Evolutionary conservation across 495 filamentous ascomycete species (phyloP).

Genomic region (Haplographium delicatum): DNA sequence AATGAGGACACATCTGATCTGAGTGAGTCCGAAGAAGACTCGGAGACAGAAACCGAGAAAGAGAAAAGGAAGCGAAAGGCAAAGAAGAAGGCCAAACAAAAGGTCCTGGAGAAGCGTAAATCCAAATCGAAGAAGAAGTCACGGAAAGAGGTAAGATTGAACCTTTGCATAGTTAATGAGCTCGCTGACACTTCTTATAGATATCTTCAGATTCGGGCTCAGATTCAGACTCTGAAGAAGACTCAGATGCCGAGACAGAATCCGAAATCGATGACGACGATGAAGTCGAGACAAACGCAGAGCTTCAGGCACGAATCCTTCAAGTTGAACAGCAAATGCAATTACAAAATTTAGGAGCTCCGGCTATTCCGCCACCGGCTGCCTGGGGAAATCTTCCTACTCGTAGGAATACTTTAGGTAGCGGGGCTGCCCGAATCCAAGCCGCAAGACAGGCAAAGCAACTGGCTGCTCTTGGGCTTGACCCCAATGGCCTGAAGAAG

Average conservation of each 20-base stretch:
- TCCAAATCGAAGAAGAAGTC: conserved; percentile 24
- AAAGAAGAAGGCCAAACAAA: conserved; percentile 33
- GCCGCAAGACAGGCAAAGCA: conserved; percentile 16
- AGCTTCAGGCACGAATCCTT: conserved; percentile 18
- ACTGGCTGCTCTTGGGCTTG: conserved; percentile 19
- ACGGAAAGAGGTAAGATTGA: conserved; percentile 15
- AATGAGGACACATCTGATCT: conserved; percentile 21
- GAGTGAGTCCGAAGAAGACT: conserved; percentile 24
- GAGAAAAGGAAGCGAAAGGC: conserved; percentile 38
- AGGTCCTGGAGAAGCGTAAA: conserved; percentile 28
- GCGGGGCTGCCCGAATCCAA: conserved; percentile 12
- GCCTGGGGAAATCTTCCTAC: conserved; percentile 1
- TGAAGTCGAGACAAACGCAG: conserved; percentile 1
- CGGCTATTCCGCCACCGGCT: background rate
- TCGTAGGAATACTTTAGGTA: conserved; percentile 12
- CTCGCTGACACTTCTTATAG: conserved; percentile 19
- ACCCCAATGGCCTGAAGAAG: conserved; percentile 23
- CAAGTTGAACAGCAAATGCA: conserved; percentile 24
- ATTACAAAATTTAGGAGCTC: conserved; percentile 21
- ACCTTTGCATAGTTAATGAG: background rate
- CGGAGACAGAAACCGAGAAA: conserved; percentile 36
- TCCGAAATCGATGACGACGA: conserved; percentile 18
- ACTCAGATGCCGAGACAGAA: conserved; percentile 31
- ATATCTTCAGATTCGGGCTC: conserved; percentile 19
- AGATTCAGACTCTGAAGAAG: conserved; percentile 30